Percentiles rank a stretch among this genome's conserved stretches.
phyloP scores from a whole-genome alignment of 208 protist genomes.

The Acanthamoeba lenticulata region DNA sequence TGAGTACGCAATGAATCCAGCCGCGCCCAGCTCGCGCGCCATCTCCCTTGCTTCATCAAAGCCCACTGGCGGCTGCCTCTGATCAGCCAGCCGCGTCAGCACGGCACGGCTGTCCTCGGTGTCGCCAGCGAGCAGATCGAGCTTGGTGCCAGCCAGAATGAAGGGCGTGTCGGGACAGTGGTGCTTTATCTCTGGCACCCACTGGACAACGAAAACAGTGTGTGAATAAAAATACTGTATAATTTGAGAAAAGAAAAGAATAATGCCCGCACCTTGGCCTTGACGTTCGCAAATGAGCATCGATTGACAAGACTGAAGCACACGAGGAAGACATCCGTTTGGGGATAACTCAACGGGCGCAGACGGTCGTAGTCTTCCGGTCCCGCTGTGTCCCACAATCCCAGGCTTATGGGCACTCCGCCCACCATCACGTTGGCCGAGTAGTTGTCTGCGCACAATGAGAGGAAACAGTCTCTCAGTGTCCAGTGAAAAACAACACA shows the following conservation, averaged over 20 bases:
- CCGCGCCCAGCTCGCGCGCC: conserved; percentile 85
- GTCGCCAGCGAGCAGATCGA: conserved; percentile 78
- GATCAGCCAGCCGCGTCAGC: background rate
- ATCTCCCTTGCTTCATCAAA: conserved; percentile 75
- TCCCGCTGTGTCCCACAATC: conserved; percentile 84
- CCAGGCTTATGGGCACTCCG: conserved; percentile 81
- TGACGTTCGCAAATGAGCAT: conserved; percentile 87
- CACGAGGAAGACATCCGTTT: conserved; percentile 89
- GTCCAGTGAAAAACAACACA: background rate
- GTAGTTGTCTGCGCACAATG: conserved; percentile 88
- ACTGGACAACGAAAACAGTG: background rate
- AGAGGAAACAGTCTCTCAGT: conserved; percentile 75
- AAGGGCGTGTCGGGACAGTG: conserved; percentile 71
- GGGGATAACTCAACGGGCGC: conserved; percentile 90
- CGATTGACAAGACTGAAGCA: conserved; percentile 86
- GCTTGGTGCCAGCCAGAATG: conserved; percentile 83
- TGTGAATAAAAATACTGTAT: background rate
- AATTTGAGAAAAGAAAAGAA: background rate
- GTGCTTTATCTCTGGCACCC: conserved; percentile 71
- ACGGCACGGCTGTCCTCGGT: conserved; percentile 69
- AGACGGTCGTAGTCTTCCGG: conserved; percentile 78
- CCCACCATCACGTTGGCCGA: conserved; percentile 82
- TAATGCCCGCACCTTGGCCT: conserved; percentile 38
- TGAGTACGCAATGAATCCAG: conserved; percentile 91
- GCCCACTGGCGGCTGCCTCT: background rate